Conservation (phyloP, 805 yeast species). For the Zygoascus flipseniorum region DNA sequence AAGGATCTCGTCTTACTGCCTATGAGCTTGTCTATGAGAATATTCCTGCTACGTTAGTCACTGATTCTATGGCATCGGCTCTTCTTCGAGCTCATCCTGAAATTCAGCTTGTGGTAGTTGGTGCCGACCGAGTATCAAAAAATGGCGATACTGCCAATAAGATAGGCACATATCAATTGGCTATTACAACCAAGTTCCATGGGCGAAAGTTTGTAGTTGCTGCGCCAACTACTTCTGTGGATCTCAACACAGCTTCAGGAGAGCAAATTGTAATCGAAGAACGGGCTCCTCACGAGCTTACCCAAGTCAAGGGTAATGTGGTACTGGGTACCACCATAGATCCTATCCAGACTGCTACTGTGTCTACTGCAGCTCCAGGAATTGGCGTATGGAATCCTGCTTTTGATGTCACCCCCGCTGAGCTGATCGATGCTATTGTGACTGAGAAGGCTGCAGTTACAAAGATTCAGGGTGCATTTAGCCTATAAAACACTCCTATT, state of each 20-base stretch:
- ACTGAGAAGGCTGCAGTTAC: conserved; percentile 63
- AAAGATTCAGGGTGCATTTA: conserved; percentile 30
- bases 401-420: conserved; percentile 85
- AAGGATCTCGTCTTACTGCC: conserved; percentile 89
- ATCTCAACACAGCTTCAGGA: conserved; percentile 56
- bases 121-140: conserved; percentile 87
- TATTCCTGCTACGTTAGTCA: conserved; percentile 80
- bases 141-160: conserved; percentile 97
- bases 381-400: conserved; percentile 94
- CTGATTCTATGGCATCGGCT: conserved; percentile 88
- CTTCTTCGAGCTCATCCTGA: conserved; percentile 54
- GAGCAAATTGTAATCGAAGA: conserved; percentile 77
- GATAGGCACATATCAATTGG: conserved; percentile 88
- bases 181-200: conserved; percentile 59
- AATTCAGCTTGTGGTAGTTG: conserved; percentile 82
- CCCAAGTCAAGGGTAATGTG: conserved; percentile 62
- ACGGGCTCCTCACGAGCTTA: conserved; percentile 73
- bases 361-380: conserved; percentile 78
- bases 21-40: conserved; percentile 79
- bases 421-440: conserved; percentile 76
- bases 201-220: conserved; percentile 84
- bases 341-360: conserved; percentile 35
- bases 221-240: conserved; percentile 91
- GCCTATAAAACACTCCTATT: not conserved
- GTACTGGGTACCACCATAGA: conserved; percentile 29